phyloP scores from a whole-genome alignment of 1,139 yeast species.

The Pneumocystis canis region DNA sequence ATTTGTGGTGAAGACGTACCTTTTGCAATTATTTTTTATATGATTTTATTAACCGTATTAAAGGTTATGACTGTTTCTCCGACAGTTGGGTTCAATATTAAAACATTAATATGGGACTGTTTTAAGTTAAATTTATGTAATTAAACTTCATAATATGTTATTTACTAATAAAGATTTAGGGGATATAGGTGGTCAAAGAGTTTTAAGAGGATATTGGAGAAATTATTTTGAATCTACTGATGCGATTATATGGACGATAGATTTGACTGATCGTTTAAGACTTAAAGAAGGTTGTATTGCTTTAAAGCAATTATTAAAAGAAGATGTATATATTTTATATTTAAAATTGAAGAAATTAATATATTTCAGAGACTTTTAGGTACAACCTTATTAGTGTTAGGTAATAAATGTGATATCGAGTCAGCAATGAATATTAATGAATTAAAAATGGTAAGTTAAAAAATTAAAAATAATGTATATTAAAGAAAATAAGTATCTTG shows the following conservation, averaged over 20 bases:
- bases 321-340: constrained; percentile 32
- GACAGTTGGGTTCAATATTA: constrained; percentile 34
- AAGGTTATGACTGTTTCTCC: constrained; percentile 34
- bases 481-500: constrained; percentile 24
- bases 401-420: constrained; percentile 34
- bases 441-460: constrained; percentile 19
- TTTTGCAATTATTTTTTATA: neutral
- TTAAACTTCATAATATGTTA: neutral
- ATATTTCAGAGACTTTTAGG: constrained; percentile 37
- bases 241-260: constrained; percentile 83
- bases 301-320: constrained; percentile 44
- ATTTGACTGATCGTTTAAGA: constrained; percentile 55
- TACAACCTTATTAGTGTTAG: constrained; percentile 33
- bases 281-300: constrained; percentile 38
- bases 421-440: constrained; percentile 17
- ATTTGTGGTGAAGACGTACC: constrained; percentile 29
- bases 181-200: constrained; percentile 85
- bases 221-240: constrained; percentile 82
- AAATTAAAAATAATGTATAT: constrained; percentile 24
- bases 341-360: neutral
- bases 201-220: constrained; percentile 73
- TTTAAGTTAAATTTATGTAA: constrained; percentile 31
- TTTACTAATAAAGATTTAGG: constrained; percentile 28
- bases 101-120: constrained; percentile 29
- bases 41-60: neutral